Base-by-base conservation (phyloP, 2,329 filamentous ascomycete species). In the Claviceps digitariae region DNA sequence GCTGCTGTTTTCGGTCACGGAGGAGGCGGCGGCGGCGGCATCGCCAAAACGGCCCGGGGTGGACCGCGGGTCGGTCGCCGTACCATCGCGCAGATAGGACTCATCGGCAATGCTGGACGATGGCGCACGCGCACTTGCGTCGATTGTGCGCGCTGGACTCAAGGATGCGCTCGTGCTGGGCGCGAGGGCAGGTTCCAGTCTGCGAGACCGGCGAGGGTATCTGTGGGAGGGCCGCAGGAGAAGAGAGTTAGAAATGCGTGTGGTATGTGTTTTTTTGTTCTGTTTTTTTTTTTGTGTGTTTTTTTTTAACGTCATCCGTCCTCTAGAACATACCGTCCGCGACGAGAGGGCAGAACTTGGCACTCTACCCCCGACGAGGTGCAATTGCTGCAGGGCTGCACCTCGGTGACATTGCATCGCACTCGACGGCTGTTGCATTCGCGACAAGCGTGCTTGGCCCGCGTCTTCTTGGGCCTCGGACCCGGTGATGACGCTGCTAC, bases 401-500 rank as follows among this genome's bases (percentile, higher is more conserved):
- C 54, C 52, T 68, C 65, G 27, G 59, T 67, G 46, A 68, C 66
- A 57, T 69, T 62, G 59, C 67, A 69, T n/a, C 61, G 62, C 44
- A 69, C 64, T 12, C 66, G 61, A 9, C 67, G 61, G 38, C 60
- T 55, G 57, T 69, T 67, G 60, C 67, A 69, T 47, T 63, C 58
- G 46, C 64, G 63, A 54, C 66, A 68, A 21, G 66, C 66, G 51
- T 66, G 66, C 52, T 66, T 67, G 7, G 66, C 66, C 29, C 66
- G 62, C 29, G 61, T 61, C 51, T 65, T 63, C 43, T 62, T 64
- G 43, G 74, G 72, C 23, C 48, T 55, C 20, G n/a, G 36, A n/a
- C 13, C 20, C 27, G 46, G 13, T 17, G 48, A 21, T 9, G 36
- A 25, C 45, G 27, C 12, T 44, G 47, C 17, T 23, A 17, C n/a